Evolutionary conservation across 176 grass and related monocot genomes (phyloP).

Genomic region (Ananas comosus): DNA sequence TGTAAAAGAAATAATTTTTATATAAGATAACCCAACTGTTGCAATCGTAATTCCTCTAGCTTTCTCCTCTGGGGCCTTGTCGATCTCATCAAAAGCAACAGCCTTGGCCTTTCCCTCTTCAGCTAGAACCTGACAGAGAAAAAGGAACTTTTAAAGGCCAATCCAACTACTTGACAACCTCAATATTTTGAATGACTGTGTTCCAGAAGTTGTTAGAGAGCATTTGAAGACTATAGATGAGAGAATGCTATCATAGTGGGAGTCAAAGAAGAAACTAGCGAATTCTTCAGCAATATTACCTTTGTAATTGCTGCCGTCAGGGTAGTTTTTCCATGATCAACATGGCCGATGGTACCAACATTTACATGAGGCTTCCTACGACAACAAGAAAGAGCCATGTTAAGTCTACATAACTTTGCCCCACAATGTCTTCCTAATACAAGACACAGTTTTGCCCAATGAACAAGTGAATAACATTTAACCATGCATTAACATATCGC

Average conservation of each 20-base stretch:
- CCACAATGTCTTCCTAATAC: not conserved
- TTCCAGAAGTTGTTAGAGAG: not conserved
- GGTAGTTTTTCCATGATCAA: constrained; percentile 91
- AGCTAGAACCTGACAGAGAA: constrained; percentile 42
- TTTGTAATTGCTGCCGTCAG: constrained; percentile 96
- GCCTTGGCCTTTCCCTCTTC: constrained; percentile 83
- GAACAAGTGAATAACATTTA: too few relatives aligned
- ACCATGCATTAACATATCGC: too few relatives aligned
- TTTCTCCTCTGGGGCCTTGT: constrained; percentile 96
- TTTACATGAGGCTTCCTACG: constrained; percentile 91
- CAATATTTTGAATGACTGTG: not conserved
- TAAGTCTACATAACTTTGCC: not conserved
- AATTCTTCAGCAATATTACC: constrained; percentile 24
- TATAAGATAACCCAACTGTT: constrained; percentile 31
- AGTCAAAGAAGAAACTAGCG: not conserved
- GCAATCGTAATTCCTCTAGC: constrained; percentile 99
- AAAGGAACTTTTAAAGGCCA: not conserved
- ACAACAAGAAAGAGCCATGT: constrained; percentile 16
- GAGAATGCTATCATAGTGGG: not conserved
- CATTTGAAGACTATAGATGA: too few relatives aligned
- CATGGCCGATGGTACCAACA: constrained; percentile 92
- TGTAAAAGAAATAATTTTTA: not conserved
- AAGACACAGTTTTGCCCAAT: too few relatives aligned
- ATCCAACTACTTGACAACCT: not conserved
- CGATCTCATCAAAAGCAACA: constrained; percentile 91